A percentile compares a stretch with the other conserved stretches of the same genome.
Conservation (phyloP, 495 filamentous ascomycete species). For the Xanthoparmelia taractica region DNA sequence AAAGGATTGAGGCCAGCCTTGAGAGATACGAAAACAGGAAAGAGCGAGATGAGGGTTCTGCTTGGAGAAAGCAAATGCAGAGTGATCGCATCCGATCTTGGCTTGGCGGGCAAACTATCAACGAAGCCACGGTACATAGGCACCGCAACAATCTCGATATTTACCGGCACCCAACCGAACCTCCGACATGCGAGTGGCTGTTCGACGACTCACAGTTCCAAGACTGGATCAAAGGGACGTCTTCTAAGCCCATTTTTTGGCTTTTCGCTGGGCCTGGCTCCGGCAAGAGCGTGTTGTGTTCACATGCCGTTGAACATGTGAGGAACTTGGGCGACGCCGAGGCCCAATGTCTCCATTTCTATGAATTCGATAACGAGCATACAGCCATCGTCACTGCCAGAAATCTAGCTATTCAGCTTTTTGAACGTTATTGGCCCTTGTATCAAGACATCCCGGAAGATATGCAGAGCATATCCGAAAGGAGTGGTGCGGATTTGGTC, state of each 20-base stretch:
- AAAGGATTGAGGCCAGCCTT: not conserved
- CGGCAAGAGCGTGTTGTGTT: slow-evolving; percentile 18
- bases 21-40: slow-evolving; percentile 7
- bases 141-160: slow-evolving; percentile 8
- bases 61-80: slow-evolving; percentile 11
- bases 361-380: slow-evolving; percentile 17
- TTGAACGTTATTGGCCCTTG: slow-evolving; percentile 8
- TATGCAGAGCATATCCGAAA: slow-evolving; percentile 5
- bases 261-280: slow-evolving; percentile 15
- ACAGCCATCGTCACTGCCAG: slow-evolving; percentile 11
- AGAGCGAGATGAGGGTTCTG: slow-evolving; percentile 7
- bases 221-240: slow-evolving; percentile 9
- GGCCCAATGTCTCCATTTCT: slow-evolving; percentile 16
- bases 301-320: slow-evolving; percentile 13
- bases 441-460: slow-evolving; percentile 17
- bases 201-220: slow-evolving; percentile 6
- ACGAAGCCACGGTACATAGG: not conserved
- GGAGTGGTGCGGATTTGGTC: not conserved
- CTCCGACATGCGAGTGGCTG: slow-evolving; percentile 1
- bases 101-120: slow-evolving; percentile 10
- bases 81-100: slow-evolving; percentile 11
- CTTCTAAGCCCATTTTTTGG: slow-evolving; percentile 11
- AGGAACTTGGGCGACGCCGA: not conserved
- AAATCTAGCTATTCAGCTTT: slow-evolving; percentile 18
- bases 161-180: not conserved